Percentiles rank a stretch among this genome's conserved stretches.
Evolutionary conservation across 2,329 filamentous ascomycete genomes (phyloP).

Genomic region (Beauveria rudraprayagi): DNA sequence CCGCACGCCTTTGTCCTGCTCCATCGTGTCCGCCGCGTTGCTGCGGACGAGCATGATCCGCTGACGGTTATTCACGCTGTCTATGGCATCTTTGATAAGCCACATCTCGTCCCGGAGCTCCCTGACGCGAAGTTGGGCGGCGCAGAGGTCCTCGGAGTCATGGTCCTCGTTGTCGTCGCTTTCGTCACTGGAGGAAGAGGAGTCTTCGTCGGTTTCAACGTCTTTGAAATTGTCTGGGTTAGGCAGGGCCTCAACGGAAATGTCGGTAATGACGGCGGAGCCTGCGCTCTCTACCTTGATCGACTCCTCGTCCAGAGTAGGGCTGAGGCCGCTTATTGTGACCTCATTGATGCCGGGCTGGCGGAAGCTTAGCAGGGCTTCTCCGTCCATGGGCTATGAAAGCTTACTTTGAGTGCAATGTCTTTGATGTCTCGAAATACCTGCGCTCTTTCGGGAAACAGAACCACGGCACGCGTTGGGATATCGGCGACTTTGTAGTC

Average conservation of each 20-base stretch:
- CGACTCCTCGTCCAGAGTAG: constrained; percentile 48
- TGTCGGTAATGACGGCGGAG: constrained; percentile 50
- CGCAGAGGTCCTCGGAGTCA: constrained; percentile 18
- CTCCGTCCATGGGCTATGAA: background rate
- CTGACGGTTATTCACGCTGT: constrained; percentile 27
- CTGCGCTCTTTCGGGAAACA: constrained; percentile 55
- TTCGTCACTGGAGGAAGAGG: constrained; percentile 24
- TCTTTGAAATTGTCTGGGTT: constrained; percentile 48
- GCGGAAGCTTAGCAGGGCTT: background rate
- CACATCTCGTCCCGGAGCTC: constrained; percentile 19
- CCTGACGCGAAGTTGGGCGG: constrained; percentile 23
- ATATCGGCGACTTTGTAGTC: constrained; percentile 50
- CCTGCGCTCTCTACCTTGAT: constrained; percentile 53
- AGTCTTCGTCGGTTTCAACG: constrained; percentile 40
- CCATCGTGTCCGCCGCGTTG: constrained; percentile 25
- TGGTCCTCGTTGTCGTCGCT: constrained; percentile 19
- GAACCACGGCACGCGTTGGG: constrained; percentile 51
- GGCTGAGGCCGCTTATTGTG: constrained; percentile 46
- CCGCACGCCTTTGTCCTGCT: constrained; percentile 22
- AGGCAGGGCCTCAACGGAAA: constrained; percentile 49
- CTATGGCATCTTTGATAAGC: constrained; percentile 14
- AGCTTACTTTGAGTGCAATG: constrained; percentile 23
- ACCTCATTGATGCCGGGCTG: constrained; percentile 51
- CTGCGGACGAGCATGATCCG: constrained; percentile 33
- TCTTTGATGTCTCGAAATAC: constrained; percentile 51